Evolutionary conservation across 2,329 filamentous ascomycete genomes (phyloP), one percentile per base, ranked within the genome.

Genomic region (Paraphaeosphaeria sporulosa): DNA sequence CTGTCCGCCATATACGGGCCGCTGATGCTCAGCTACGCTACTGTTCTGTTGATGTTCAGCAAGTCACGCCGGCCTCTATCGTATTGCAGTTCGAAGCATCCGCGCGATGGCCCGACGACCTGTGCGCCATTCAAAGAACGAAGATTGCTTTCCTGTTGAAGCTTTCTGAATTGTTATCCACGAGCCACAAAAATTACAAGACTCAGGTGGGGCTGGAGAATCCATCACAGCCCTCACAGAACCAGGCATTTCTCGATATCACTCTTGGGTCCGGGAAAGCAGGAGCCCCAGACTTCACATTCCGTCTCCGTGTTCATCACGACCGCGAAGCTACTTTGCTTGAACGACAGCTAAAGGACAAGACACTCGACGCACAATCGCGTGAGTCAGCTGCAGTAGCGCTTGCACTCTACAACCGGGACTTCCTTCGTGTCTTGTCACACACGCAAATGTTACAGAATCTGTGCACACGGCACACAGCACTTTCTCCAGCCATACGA

Each of bases 21-120:
- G 86, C 91, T 13, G 89, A 89, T 62, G 78, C 92, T 12, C 86
- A 90, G 57, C 83, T 96, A 8, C 89, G 94, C 43, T 94, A 90
- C 65, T 82, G 93, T 1, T 92, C 90, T 0, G 77, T 91, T 32
- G 80, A 82, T 10, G 68, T 82, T 21, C 88, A 88, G 0, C 80
- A 80, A 25, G 81, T 83, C 15, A 77, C 27, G 12, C 90, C 92
- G 0, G 90, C 94, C 66, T 89, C 96, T 66, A 86, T 96, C 34
- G 86, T 93, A 44, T 84, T 99, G 50, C 94, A 94, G 72, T 98
- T 99, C 69, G 95, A 99, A 79, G 92, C 91, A 4, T 98, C 95
- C 7, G 90, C 89, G 48, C 90, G 92, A 67, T 99, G 95, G 95
- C 95, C 95, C 0, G 94, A 98, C 73, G 93, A 96, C 72, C 80